Base-by-base conservation (phyloP, 805 yeast genomes). In the Ogataea ganodermae region DNA sequence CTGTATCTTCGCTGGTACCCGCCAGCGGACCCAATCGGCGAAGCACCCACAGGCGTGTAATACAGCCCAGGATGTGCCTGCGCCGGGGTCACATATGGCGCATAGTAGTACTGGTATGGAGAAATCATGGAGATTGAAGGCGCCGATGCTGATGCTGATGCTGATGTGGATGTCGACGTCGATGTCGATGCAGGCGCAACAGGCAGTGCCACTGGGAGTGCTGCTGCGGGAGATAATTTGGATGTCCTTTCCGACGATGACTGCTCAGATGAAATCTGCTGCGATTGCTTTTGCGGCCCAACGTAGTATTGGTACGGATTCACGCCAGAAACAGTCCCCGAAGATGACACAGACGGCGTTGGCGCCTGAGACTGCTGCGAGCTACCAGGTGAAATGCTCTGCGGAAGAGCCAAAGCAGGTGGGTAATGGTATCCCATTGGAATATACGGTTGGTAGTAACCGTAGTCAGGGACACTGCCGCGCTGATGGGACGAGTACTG, bases 251-350 rank as follows among this genome's bases (percentile, higher is more conserved):
- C 39, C 24, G 41, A 37, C 3, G 7, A 35, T 3, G 30, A 10
- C 32, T 31, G 37, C 12, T 13, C 33, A 13, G 18, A 18, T 8
- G 13, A 40, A 17, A 16, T 28, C 35, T 13, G 38, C 44, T 21
- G 46, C 6, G 20, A 13, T 23, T 3, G 28, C n/a, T 23, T 37
- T 22, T 10, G 41, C n/a, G 41, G 6, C 21, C 13, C 37, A 17
- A 56, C 51, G 30, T 49, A 55, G 35, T 44, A 51, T 32, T 53
- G 53, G 37, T 52, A 52, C 16, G 52, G 30, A 13, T 48, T 45
- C 16, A 47, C 6, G 3, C 41, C 44, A 5, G 50, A 40, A 6
- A 44, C 20, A 17, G 49, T 30, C n/a, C 45, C 39, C 5, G 41
- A 32, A 7, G 42, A 10, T 2, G 48, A n/a, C 9, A 18, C 35